Percentiles rank a stretch among this genome's conserved stretches.
These are phyloP conservation scores for Phaeosphaeriaceae sp. DNA, from an alignment of 2,329 filamentous ascomycete genomes.

Conservation along the genomic window DNA sequence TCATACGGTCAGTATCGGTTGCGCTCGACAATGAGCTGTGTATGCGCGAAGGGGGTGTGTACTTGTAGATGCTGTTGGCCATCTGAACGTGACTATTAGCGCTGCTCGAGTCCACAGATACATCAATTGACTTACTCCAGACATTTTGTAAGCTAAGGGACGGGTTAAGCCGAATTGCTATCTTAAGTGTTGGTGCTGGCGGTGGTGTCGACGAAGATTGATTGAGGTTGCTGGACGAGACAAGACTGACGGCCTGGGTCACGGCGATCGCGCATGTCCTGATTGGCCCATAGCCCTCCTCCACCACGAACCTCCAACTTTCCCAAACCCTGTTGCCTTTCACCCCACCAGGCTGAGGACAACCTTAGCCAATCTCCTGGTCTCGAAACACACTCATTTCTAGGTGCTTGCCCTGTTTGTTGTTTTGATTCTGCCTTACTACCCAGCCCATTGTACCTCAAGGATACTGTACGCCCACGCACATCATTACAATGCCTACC, in stretches of 20 bases:
- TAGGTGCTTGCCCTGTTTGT: background rate
- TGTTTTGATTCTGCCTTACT: background rate
- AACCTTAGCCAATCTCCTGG: too few relatives aligned
- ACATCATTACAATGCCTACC: constrained; percentile 33
- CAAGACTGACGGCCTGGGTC: constrained; percentile 30
- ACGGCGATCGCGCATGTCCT: constrained; percentile 26
- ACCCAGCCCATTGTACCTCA: too few relatives aligned
- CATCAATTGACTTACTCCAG: constrained; percentile 59
- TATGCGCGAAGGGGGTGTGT: constrained; percentile 37
- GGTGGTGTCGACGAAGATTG: constrained; percentile 25
- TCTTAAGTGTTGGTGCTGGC: constrained; percentile 31
- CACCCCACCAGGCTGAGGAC: constrained; percentile 1
- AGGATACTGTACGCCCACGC: too few relatives aligned
- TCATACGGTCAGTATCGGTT: constrained; percentile 37
- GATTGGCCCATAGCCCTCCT: constrained; percentile 33
- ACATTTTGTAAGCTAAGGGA: constrained; percentile 59
- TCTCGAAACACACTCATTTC: background rate
- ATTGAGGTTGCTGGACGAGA: constrained; percentile 27
- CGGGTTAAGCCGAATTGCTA: constrained; percentile 26
- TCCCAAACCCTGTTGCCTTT: constrained; percentile 12
- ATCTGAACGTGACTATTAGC: constrained; percentile 52
- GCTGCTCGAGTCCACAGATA: background rate
- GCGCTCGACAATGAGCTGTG: constrained; percentile 6
- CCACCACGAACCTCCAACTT: constrained; percentile 11
- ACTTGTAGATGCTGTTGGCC: constrained; percentile 62